phyloP scores from a whole-genome alignment of 768 basidiomycete species.

The Leccinum barrowsii region DNA sequence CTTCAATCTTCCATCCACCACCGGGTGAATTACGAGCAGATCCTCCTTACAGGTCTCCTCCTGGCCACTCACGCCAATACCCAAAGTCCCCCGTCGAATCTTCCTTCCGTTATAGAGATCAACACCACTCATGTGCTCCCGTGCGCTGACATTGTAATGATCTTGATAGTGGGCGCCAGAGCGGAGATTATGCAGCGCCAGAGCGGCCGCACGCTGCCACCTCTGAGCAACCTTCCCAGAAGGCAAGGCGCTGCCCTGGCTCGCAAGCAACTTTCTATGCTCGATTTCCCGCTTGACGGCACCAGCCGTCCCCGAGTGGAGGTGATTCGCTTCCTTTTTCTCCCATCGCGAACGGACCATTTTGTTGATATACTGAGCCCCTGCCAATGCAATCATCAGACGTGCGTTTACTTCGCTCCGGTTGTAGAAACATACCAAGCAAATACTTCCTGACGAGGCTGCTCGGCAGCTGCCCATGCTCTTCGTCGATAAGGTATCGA shows the following conservation, averaged over 20 bases:
- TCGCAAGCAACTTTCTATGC: conserved; percentile 32
- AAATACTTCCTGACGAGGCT: conserved; percentile 79
- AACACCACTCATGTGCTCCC: conserved; percentile 75
- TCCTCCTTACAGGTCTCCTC: conserved; percentile 37
- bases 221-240: conserved; percentile 32
- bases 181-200: conserved; percentile 43
- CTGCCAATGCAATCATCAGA: conserved; percentile 37
- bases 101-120: conserved; percentile 67
- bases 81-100: conserved; percentile 36
- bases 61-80: conserved; percentile 6
- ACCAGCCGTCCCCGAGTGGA: conserved; percentile 43
- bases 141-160: conserved; percentile 54
- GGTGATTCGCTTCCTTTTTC: conserved; percentile 26
- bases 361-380: conserved; percentile 70
- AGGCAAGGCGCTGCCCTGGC: conserved; percentile 9
- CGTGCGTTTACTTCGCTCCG: background rate
- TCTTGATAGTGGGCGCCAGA: conserved; percentile 54
- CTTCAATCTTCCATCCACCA: conserved; percentile 63
- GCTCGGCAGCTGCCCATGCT: conserved; percentile 76
- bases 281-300: conserved; percentile 48
- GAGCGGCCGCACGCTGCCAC: conserved; percentile 47
- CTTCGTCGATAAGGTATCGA: conserved; percentile 77
- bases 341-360: conserved; percentile 41
- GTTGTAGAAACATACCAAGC: conserved; percentile 48
- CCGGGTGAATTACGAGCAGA: conserved; percentile 56